A percentile compares a stretch with the other conserved stretches of the same genome.
Conservation (phyloP, 1,284 basidiomycete species). For the Rhodotorula sp. region DNA sequence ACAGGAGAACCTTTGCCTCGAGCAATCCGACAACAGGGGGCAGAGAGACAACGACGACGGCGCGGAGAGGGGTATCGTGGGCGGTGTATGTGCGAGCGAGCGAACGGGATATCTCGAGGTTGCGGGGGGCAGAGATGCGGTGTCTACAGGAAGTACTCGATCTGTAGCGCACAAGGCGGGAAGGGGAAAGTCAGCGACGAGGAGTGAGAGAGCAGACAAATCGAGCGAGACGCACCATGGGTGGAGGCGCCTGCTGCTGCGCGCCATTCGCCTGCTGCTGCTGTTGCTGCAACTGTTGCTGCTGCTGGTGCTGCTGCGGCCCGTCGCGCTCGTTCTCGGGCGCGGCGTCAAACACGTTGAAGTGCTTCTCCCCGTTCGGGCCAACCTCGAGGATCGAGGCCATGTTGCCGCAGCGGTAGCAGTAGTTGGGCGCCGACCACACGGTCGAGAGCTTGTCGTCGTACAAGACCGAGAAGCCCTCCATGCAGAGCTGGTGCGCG, state of each 20-base stretch:
- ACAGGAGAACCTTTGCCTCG: neutral
- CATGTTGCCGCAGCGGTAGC: constrained; percentile 95
- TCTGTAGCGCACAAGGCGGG: constrained; percentile 3
- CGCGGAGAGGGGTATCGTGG: neutral
- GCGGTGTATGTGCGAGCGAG: neutral
- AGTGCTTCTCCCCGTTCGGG: constrained; percentile 83
- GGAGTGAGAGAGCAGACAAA: neutral
- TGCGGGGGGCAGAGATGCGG: neutral
- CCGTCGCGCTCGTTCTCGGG: constrained; percentile 80
- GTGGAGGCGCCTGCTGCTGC: constrained; percentile 1
- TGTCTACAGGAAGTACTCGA: constrained; percentile 34
- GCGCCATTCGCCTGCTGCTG: neutral
- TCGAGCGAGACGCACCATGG: neutral
- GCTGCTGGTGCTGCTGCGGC: constrained; percentile 38
- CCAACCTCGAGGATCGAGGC: constrained; percentile 96
- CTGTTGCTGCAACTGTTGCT: neutral
- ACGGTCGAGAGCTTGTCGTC: constrained; percentile 94
- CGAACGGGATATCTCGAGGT: neutral
- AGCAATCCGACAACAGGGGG: neutral
- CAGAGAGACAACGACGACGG: no score
- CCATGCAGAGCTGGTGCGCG: constrained; percentile 99
- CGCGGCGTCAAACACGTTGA: constrained; percentile 98
- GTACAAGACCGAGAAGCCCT: constrained; percentile 93
- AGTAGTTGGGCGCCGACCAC: constrained; percentile 99
- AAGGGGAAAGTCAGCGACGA: neutral